Conservation (phyloP, 2,329 filamentous ascomycete genomes). For the Aspergillus floridensis region DNA sequence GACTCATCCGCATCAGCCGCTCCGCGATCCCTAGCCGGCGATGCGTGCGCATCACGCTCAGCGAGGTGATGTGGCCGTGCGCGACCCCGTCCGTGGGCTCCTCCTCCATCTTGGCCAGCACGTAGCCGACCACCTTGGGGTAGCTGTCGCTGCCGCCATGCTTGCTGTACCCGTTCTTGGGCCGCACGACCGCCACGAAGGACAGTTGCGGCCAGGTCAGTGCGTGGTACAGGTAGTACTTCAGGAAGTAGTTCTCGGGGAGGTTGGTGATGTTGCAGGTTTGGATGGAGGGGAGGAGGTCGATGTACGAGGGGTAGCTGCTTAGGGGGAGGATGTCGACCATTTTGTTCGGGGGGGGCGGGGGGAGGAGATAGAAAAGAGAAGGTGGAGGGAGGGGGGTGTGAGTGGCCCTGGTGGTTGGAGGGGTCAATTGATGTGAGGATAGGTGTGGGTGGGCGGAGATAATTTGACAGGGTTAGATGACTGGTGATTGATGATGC, state of each 20-base stretch:
- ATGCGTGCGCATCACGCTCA: conserved; percentile 96
- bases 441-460: background rate
- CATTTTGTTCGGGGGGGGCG: conserved; percentile 34
- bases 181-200: conserved; percentile 92
- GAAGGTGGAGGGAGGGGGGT: background rate
- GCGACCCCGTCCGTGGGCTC: conserved; percentile 86
- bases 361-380: background rate
- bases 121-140: conserved; percentile 96
- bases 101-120: conserved; percentile 99
- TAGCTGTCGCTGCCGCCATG: conserved; percentile 67
- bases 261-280: conserved; percentile 98
- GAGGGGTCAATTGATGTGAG: background rate
- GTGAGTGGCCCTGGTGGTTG: background rate
- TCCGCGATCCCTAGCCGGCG: conserved; percentile 87
- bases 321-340: conserved; percentile 50
- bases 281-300: conserved; percentile 82
- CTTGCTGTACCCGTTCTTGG: conserved; percentile 68
- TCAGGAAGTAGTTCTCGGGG: conserved; percentile 99
- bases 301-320: conserved; percentile 64
- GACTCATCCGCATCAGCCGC: conserved; percentile 95
- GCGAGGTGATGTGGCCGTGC: conserved; percentile 92
- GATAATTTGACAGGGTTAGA: no score
- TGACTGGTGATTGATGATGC: no score
- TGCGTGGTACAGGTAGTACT: conserved; percentile 99
- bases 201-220: conserved; percentile 96